Percentiles rank a stretch among this genome's conserved stretches.
Conservation (phyloP, 805 yeast genomes). For the Hanseniaspora taiwanica region DNA sequence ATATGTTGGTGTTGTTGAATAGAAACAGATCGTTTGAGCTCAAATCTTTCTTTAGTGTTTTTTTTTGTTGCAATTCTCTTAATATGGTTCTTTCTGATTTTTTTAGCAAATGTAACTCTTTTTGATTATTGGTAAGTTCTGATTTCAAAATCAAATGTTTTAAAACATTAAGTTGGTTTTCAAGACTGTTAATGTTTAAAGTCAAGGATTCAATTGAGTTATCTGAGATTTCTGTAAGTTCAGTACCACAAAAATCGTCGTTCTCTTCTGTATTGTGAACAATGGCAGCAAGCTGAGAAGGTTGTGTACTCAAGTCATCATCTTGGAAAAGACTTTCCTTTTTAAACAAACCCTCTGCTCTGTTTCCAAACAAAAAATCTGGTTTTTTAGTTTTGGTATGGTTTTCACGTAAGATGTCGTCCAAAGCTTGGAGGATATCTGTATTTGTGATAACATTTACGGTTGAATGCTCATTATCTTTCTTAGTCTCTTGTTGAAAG, state of each 20-base stretch:
- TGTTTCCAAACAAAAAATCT: not conserved
- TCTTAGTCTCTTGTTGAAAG: not conserved
- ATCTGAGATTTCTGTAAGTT: slow-evolving; percentile 19
- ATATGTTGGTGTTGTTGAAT: slow-evolving; percentile 48
- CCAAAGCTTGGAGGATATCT: slow-evolving; percentile 23
- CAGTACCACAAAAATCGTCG: no score
- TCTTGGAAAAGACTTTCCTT: slow-evolving; percentile 14
- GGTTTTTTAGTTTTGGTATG: slow-evolving; percentile 8
- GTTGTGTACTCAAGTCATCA: no score
- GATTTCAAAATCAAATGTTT: slow-evolving; percentile 66
- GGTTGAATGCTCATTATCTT: slow-evolving; percentile 1
- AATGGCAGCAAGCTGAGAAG: no score
- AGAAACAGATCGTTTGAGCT: slow-evolving; percentile 63
- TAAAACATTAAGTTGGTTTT: slow-evolving; percentile 50
- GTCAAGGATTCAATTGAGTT: slow-evolving; percentile 50
- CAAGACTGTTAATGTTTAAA: slow-evolving; percentile 42
- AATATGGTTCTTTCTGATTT: slow-evolving; percentile 56
- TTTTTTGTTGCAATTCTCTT: slow-evolving; percentile 62
- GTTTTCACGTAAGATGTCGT: slow-evolving; percentile 18
- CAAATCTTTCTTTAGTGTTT: slow-evolving; percentile 35
- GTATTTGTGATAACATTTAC: slow-evolving; percentile 13
- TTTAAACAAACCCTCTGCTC: slow-evolving; percentile 4
- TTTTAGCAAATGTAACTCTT: slow-evolving; percentile 52
- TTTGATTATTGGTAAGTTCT: slow-evolving; percentile 63
- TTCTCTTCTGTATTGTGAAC: no score